Evolutionary conservation across 2,329 filamentous ascomycete genomes (phyloP).

Genomic region (Pyricularia sp.): DNA sequence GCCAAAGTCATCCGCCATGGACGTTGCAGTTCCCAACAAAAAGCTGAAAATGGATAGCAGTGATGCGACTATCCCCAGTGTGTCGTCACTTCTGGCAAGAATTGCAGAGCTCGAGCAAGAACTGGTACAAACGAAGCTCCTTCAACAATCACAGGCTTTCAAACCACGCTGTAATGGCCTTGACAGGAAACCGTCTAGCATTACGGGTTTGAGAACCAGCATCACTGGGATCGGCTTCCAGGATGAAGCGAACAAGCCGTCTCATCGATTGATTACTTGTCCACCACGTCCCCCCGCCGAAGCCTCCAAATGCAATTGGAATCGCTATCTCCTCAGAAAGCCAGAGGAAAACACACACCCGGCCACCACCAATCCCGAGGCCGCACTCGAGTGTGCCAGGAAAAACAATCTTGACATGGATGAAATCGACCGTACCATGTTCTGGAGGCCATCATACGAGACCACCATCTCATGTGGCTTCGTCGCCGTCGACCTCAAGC

Average conservation of each 20-base stretch:
- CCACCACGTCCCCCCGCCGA: not conserved
- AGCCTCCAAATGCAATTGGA: not conserved
- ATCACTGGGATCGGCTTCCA: not conserved
- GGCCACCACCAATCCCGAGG: not conserved
- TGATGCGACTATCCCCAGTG: not conserved
- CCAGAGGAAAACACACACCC: not conserved
- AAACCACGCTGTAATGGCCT: not conserved
- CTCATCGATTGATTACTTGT: not conserved
- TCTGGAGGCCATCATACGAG: constrained; percentile 29
- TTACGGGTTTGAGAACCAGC: not conserved
- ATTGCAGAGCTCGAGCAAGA: not conserved
- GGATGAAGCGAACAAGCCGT: not conserved
- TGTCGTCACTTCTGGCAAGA: not conserved
- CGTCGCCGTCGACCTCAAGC: constrained; percentile 29
- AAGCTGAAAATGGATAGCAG: not conserved
- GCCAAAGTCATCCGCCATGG: not conserved
- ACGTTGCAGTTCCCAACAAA: not conserved
- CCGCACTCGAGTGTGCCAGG: not conserved
- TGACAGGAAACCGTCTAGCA: not conserved
- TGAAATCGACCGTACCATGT: constrained; percentile 21
- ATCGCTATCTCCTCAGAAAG: not conserved
- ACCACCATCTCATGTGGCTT: constrained; percentile 37
- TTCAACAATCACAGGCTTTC: not conserved
- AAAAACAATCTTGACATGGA: constrained; percentile 15
- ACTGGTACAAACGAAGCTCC: not conserved